A percentile compares a stretch with the other conserved stretches of the same genome.
Conservation (phyloP, 352 stramenopile genomes). For the Pelagophyceae sp. region DNA sequence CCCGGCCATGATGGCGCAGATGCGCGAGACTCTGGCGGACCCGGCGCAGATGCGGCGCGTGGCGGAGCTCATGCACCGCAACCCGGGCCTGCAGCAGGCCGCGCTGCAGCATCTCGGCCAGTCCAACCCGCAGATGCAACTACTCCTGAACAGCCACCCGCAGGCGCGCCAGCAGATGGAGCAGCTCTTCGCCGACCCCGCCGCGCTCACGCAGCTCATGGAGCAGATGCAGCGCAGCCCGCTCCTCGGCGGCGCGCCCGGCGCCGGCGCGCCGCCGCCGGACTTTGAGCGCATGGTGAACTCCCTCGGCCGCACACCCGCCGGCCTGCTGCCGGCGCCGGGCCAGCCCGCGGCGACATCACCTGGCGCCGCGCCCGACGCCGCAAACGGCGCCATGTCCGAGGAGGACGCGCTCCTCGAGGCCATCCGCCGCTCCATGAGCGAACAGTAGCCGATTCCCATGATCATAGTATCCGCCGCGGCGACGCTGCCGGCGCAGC, state of each 20-base stretch:
- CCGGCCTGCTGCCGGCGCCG: not conserved
- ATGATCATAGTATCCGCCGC: too few relatives aligned
- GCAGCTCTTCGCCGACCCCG: not conserved
- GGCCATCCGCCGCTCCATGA: conserved; percentile 17
- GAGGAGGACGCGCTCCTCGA: conserved; percentile 13
- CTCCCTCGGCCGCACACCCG: not conserved
- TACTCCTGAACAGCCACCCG: not conserved
- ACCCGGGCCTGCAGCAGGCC: not conserved
- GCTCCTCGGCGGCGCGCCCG: not conserved
- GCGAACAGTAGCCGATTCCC: conserved; percentile 16
- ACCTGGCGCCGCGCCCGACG: not conserved
- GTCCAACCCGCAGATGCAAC: not conserved
- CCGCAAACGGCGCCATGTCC: not conserved
- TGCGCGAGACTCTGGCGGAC: not conserved
- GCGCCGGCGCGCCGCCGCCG: not conserved
- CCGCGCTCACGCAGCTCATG: not conserved
- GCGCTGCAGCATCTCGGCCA: not conserved
- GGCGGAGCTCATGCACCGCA: not conserved
- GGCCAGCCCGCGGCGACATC: not conserved
- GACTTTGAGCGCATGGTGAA: not conserved
- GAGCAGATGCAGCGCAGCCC: not conserved
- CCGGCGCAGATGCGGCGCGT: conserved; percentile 3
- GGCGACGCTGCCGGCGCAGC: too few relatives aligned
- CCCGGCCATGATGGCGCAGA: not conserved
- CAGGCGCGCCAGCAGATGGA: not conserved